A percentile compares a stretch with the other conserved stretches of the same genome.
Conservation (phyloP, 2,329 filamentous ascomycete species). For the Fusarium pseudoanthophilum region DNA sequence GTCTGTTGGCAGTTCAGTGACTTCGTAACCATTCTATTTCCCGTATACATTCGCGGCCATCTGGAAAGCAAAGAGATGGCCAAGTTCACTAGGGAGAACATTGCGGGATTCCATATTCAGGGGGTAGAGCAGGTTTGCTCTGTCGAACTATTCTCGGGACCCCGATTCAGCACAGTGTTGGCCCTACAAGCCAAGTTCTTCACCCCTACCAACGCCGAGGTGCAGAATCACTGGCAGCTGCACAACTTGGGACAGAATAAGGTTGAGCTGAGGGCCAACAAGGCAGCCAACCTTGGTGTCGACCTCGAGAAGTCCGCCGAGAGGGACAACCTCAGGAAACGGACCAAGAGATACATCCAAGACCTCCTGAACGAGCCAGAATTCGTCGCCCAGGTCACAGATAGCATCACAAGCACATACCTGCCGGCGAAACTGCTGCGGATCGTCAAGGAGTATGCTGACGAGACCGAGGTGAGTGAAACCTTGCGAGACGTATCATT, state of each 20-base stretch:
- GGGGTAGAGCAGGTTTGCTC: constrained; percentile 55
- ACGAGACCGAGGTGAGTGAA: constrained; percentile 56
- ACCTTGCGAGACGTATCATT: constrained; percentile 13
- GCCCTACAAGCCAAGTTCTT: constrained; percentile 64
- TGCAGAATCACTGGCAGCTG: constrained; percentile 64
- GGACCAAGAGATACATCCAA: constrained; percentile 61
- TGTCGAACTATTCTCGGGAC: constrained; percentile 62
- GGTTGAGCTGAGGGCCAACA: constrained; percentile 55
- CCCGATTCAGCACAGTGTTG: constrained; percentile 56
- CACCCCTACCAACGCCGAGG: constrained; percentile 58
- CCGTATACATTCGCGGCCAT: constrained; percentile 62
- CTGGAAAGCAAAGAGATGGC: constrained; percentile 62
- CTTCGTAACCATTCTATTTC: constrained; percentile 64
- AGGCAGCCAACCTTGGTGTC: constrained; percentile 62
- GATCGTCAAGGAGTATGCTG: constrained; percentile 61
- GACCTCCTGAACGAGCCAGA: constrained; percentile 58
- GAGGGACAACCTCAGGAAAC: constrained; percentile 58
- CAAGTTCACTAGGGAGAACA: constrained; percentile 61
- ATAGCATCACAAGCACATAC: constrained; percentile 55
- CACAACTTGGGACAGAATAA: constrained; percentile 48
- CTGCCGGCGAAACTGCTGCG: constrained; percentile 59
- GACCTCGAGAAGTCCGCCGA: constrained; percentile 56
- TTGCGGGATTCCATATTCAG: constrained; percentile 56
- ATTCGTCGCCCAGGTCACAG: constrained; percentile 63
- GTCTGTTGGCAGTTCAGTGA: constrained; percentile 70